Base-by-base conservation (phyloP, 768 basidiomycete genomes). In the Lactarius trivialis region DNA sequence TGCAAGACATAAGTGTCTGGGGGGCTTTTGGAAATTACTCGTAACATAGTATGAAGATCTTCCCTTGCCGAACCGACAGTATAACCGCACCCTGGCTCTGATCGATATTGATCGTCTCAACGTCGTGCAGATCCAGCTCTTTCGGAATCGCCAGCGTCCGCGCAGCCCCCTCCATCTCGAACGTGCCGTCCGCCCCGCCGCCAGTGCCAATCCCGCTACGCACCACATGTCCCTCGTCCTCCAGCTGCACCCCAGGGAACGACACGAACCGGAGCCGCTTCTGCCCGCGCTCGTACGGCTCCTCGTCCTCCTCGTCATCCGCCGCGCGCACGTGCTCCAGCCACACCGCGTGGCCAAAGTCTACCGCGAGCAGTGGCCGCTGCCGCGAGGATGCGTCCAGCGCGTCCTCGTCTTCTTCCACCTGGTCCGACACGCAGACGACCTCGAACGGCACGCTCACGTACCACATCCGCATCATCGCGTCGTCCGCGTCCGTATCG, bases 21-120 rank as follows among this genome's bases (percentile, higher is more conserved):
- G 34, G 33, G 3, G 12, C 2, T 6, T n/a, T n/a, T n/a, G n/a
- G 24, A 15, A 32, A 17, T 64, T 55, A 80, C 54, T 79, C 77
- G 75, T 89, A 89, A 74, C 83, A 83, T 69, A 89, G 69, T 70
- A 89, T 88, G 73, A 85, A 89, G 56, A 89, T 85, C 75, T 79
- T 84, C 48, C 88, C 87, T 14, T 79, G 77, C 74, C 77, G 82
- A 61, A 86, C 83, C 36, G 83, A 85, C 57, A 89, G 71, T 62
- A 88, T 87, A 43, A 89, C 80, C 9, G 85, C 84, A 1, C 87
- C 88, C 69, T 89, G 88, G 41, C 78, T 80, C 75, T 89, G 88
- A 70, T 89, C 88, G 56, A 89, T 85, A 71, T 88, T 88, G 68
- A 89, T 86, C 65, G 85, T 88, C 75, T 88, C 87, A 30, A 89